A percentile compares a stretch with the other conserved stretches of the same genome.
Conservation (phyloP, 257 asterid genomes). For the Primulina huaijiensis region DNA sequence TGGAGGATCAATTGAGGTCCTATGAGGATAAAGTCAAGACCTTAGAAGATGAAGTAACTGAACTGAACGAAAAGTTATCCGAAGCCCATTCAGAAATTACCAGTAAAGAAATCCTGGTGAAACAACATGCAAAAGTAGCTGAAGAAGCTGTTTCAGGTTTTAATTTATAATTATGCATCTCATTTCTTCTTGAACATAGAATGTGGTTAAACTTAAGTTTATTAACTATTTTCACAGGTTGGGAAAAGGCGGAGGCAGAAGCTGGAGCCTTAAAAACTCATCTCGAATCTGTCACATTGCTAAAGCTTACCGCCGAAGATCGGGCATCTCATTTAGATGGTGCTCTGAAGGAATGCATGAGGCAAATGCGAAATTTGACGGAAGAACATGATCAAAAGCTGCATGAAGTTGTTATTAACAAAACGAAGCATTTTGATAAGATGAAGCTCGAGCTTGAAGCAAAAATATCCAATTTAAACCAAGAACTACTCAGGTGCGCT, state of each 20-base stretch:
- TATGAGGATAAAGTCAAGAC: conserved; percentile 32
- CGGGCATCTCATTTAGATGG: conserved; percentile 87
- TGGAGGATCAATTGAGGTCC: conserved; percentile 82
- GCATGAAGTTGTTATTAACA: conserved; percentile 64
- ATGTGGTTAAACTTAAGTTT: conserved; percentile 20
- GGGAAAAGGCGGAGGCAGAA: conserved; percentile 99
- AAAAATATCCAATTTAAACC: conserved; percentile 59
- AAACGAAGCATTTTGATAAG: conserved; percentile 69
- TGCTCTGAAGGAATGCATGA: conserved; percentile 95
- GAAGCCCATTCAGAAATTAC: conserved; percentile 71
- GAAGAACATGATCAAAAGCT: conserved; percentile 78
- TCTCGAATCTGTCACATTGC: conserved; percentile 87
- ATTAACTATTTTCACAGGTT: conserved; percentile 53
- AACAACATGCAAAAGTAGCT: conserved; percentile 96
- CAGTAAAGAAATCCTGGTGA: conserved; percentile 74
- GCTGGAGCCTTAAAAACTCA: conserved; percentile 79
- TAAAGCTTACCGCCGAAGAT: conserved; percentile 93
- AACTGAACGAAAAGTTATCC: conserved; percentile 72
- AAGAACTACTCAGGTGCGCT: conserved; percentile 65
- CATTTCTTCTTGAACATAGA: conserved; percentile 3
- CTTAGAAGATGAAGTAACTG: conserved; percentile 71
- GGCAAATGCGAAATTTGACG: conserved; percentile 80
- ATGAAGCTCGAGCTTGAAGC: conserved; percentile 78
- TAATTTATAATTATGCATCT: neutral
- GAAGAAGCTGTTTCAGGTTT: conserved; percentile 99